Conservation (phyloP, 2,329 filamentous ascomycete species). For the Colletotrichum siamense region DNA sequence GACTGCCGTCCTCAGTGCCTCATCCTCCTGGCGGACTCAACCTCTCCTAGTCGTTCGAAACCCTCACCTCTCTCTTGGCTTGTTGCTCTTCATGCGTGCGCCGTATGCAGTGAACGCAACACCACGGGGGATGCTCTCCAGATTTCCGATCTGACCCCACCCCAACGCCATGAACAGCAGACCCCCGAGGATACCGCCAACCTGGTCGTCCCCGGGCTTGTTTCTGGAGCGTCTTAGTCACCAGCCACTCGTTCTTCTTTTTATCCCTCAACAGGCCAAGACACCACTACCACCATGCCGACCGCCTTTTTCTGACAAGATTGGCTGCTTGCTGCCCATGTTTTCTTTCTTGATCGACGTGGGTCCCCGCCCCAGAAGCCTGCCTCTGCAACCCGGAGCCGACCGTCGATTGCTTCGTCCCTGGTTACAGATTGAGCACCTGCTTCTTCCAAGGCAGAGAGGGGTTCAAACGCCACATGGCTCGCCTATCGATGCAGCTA, state of each 20-base stretch:
- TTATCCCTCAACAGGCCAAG: not conserved
- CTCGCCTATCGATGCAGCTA: not conserved
- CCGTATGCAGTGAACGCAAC: not conserved
- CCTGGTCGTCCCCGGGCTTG: constrained; percentile 2
- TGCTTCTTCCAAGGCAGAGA: not conserved
- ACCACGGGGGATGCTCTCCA: constrained; percentile 14
- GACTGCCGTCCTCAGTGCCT: not conserved
- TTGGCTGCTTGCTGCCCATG: not conserved
- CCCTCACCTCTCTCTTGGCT: not conserved
- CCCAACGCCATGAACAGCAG: constrained; percentile 1
- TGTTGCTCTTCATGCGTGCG: not conserved
- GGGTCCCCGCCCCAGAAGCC: not conserved
- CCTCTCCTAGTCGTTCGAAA: not conserved
- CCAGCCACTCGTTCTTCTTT: not conserved
- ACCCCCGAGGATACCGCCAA: constrained; percentile 12
- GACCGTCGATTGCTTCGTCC: not conserved
- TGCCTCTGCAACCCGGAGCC: not conserved
- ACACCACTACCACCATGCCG: not conserved
- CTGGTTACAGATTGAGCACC: not conserved
- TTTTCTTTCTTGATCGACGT: not conserved
- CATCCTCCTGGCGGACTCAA: not conserved
- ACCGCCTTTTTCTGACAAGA: not conserved
- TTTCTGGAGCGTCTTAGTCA: constrained; percentile 2
- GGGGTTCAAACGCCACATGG: not conserved
- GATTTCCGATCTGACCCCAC: constrained; percentile 10